phyloP scores from a whole-genome alignment of 345 rosid species.

The Gossypium mustelinum region DNA sequence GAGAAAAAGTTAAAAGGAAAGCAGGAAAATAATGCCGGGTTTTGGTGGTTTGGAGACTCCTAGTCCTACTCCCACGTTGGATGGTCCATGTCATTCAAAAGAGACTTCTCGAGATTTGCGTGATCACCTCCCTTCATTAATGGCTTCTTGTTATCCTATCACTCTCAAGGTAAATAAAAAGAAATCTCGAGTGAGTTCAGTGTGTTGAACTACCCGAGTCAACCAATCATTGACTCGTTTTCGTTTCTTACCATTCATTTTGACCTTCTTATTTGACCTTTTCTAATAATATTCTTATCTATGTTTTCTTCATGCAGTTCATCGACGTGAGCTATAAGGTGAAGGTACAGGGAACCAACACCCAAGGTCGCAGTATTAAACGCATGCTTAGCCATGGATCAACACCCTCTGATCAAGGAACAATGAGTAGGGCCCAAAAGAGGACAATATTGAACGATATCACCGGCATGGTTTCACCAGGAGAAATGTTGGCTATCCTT shows the following conservation, averaged over 20 bases:
- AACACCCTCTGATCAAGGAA: conserved; percentile 24
- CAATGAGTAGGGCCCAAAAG: conserved; percentile 34
- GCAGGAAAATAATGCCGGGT: conserved; percentile 31
- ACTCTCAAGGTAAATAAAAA: conserved; percentile 58
- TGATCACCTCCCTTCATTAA: conserved; percentile 41
- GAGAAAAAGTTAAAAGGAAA: background rate
- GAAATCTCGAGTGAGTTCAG: background rate
- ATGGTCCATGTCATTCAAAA: conserved; percentile 22
- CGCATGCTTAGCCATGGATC: conserved; percentile 28
- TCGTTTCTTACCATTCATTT: background rate
- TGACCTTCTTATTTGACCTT: background rate
- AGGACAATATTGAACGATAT: conserved; percentile 58
- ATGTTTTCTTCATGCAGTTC: conserved; percentile 46
- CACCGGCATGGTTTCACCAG: conserved; percentile 77
- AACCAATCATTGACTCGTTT: conserved; percentile 30
- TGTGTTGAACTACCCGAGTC: background rate
- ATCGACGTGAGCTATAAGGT: conserved; percentile 61
- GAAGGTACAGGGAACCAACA: conserved; percentile 33
- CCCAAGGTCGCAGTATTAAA: conserved; percentile 28
- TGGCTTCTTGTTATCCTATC: conserved; percentile 64
- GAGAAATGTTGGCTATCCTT: conserved; percentile 84
- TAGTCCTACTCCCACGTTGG: conserved; percentile 14
- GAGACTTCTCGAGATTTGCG: conserved; percentile 36
- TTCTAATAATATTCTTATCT: background rate
- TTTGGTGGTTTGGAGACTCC: conserved; percentile 26